Evolutionary conservation across 1,139 yeast genomes (phyloP).

Genomic region (Candida albicans): DNA sequence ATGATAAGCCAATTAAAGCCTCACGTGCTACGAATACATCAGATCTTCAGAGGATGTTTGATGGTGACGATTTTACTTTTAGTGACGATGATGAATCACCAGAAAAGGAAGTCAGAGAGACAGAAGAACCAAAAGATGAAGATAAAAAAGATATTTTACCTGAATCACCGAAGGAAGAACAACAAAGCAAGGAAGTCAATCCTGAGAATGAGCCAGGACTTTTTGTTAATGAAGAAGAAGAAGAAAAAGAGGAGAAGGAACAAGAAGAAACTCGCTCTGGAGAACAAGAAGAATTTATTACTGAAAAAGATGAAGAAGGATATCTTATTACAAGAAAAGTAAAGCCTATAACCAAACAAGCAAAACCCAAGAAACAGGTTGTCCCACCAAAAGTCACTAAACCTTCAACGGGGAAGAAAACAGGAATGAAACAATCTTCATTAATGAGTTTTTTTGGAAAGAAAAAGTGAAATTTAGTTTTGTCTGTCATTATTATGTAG

Average conservation of each 20-base stretch:
- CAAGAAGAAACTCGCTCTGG: conserved; percentile 4
- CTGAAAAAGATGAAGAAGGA: conserved; percentile 42
- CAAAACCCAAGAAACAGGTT: conserved; percentile 10
- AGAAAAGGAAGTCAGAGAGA: no score
- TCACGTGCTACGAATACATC: conserved; percentile 11
- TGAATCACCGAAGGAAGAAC: neutral
- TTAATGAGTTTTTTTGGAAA: conserved; percentile 42
- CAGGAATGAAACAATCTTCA: conserved; percentile 35
- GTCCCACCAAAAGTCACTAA: conserved; percentile 9
- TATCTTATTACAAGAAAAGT: conserved; percentile 34
- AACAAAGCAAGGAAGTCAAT: neutral
- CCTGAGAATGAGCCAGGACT: conserved; percentile 6
- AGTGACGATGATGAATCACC: conserved; percentile 12
- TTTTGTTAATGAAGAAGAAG: conserved; percentile 12
- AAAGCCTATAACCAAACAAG: conserved; percentile 18
- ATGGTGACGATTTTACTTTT: conserved; percentile 16
- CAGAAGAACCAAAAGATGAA: conserved; percentile 9
- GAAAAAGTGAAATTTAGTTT: conserved; percentile 9
- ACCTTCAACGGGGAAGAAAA: conserved; percentile 16
- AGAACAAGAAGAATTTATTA: conserved; percentile 14
- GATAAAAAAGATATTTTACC: neutral
- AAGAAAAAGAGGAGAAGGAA: conserved; percentile 4
- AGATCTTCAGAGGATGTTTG: conserved; percentile 20
- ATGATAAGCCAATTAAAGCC: conserved; percentile 3
- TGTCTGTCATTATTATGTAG: neutral